Base-by-base conservation (phyloP, 2,329 filamentous ascomycete species). In the Grosmannia serpens region DNA sequence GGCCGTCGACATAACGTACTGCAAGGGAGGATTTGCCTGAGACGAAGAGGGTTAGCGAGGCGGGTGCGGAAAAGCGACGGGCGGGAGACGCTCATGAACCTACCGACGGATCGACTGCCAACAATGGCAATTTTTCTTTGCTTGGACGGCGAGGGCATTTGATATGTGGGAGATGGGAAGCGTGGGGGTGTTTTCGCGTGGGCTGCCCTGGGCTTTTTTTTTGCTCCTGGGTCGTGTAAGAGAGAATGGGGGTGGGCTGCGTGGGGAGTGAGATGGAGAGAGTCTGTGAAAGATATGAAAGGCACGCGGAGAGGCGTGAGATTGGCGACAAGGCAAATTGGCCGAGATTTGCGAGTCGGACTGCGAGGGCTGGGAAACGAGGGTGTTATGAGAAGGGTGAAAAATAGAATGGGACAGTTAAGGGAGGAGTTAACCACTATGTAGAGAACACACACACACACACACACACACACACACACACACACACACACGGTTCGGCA, bases 101-200 rank as follows among this genome's bases (percentile, higher is more conserved):
- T 68, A 80, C 78, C 78, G 70, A 96, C 91, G 62, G 91, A 94
- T 69, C 91, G 86, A 76, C 89, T 95, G 76, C 91, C 91, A 63
- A 96, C 90, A 74, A 96, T 92, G 74, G 91, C 91, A 71, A 96
- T 87, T 80, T 96, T 96, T 68, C 91, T 82, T 75, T 95, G 91
- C 75, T 95, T 96, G 60, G 86, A 82, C 61, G 85, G 82, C 53
- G 86, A 60, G 35, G 62, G 60, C 63, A 64, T 64, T 62, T 61
- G 55, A 44, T 27, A 58, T 31, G 27, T 41, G 27, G 15, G n/a
- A 26, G 15, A 26, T 17, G 54, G 46, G 27, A 38, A 17, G 53
- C 55, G 62, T 60, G 60, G 60, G 62, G 59, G 56, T 26, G 67
- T 26, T 53, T 53, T 27, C 50, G 50, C 50, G 50, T 33, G 50